Conservation (phyloP, 305 asterid species). For the Solanum hybrid region DNA sequence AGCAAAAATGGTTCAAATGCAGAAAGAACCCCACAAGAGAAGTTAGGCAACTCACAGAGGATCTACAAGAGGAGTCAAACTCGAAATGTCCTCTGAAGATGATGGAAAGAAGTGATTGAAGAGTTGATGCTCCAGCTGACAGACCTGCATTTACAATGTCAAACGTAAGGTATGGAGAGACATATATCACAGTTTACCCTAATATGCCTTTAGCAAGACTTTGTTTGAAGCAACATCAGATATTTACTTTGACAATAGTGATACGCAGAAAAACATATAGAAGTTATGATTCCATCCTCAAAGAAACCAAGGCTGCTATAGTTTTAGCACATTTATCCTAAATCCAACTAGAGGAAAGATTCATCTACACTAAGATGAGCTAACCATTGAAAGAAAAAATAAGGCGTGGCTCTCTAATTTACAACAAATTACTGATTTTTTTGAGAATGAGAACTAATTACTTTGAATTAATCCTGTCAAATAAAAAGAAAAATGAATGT, state of each 20-base stretch:
- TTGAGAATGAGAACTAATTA: background rate
- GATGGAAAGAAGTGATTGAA: slow-evolving; percentile 94
- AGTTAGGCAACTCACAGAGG: slow-evolving; percentile 65
- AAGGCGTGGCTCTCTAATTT: background rate
- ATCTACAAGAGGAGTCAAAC: slow-evolving; percentile 89
- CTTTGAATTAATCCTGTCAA: background rate
- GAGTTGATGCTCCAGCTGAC: slow-evolving; percentile 94
- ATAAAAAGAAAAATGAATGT: background rate
- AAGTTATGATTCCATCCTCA: background rate
- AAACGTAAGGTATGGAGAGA: background rate
- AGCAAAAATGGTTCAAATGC: slow-evolving; percentile 9
- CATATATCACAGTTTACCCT: background rate
- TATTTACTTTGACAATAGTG: background rate
- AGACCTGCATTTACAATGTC: slow-evolving; percentile 50
- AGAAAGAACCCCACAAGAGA: slow-evolving; percentile 10
- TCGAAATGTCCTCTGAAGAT: slow-evolving; percentile 83
- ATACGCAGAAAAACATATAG: background rate
- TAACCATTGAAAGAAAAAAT: background rate
- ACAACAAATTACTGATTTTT: background rate
- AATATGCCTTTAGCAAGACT: background rate
- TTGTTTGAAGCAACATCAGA: background rate
- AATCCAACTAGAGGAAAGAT: background rate
- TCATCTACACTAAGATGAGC: background rate
- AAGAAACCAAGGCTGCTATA: background rate
- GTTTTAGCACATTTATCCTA: background rate